A percentile compares a stretch with the other conserved stretches of the same genome.
Evolutionary conservation across 441 rosid species (phyloP).

Genomic region (Flueggea neowawraea): DNA sequence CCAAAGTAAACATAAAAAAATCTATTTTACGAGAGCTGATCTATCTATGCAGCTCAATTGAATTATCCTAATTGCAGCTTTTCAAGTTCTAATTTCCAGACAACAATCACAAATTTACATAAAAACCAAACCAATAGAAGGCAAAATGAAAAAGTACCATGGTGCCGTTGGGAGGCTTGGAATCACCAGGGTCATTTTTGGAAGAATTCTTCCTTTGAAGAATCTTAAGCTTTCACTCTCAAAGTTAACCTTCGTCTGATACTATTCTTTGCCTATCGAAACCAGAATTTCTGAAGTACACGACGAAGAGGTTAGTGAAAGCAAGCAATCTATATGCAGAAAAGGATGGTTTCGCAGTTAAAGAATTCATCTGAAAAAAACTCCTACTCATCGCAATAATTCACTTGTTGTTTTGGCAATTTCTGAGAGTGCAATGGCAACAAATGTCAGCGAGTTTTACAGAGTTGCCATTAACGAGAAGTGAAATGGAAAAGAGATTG

Average conservation of each 20-base stretch:
- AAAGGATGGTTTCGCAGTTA: slow-evolving; percentile 34
- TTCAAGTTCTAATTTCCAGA: neutral
- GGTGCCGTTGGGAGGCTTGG: slow-evolving; percentile 61
- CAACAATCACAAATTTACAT: neutral
- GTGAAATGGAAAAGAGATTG: neutral
- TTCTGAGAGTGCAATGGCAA: neutral
- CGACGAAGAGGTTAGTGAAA: slow-evolving; percentile 15
- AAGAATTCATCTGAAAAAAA: slow-evolving; percentile 43
- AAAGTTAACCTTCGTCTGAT: slow-evolving; percentile 23
- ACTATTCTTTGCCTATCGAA: slow-evolving; percentile 16
- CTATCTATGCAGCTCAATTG: neutral
- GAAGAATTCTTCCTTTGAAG: slow-evolving; percentile 43
- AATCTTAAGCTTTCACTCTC: slow-evolving; percentile 59
- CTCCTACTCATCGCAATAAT: neutral
- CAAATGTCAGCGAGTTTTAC: neutral
- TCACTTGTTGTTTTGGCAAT: neutral
- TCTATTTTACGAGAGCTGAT: too few relatives aligned
- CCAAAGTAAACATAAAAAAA: too few relatives aligned
- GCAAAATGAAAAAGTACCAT: slow-evolving; percentile 36
- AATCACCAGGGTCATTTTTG: slow-evolving; percentile 39
- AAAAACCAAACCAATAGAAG: neutral
- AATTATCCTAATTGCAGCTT: neutral
- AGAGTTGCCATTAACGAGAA: slow-evolving; percentile 9
- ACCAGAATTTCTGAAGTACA: slow-evolving; percentile 22
- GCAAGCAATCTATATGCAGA: slow-evolving; percentile 23